phyloP scores from a whole-genome alignment of 225 moss, liverwort and hornwort species.

The Pseudoscleropodium purum region DNA sequence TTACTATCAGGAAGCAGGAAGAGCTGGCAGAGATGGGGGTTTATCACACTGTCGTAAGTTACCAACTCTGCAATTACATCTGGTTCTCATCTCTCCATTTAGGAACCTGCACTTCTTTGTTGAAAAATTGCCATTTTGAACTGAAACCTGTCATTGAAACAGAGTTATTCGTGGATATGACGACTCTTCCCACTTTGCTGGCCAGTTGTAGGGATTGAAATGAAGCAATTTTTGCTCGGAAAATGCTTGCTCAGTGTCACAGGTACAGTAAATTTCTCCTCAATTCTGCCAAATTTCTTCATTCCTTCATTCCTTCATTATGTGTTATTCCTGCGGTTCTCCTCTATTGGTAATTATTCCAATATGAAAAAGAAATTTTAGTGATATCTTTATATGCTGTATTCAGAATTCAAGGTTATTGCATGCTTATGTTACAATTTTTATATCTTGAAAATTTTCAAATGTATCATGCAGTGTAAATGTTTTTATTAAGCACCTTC shows the following conservation, averaged over 20 bases:
- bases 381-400: background rate
- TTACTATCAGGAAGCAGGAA: constrained; percentile 25
- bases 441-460: background rate
- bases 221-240: constrained; percentile 29
- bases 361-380: background rate
- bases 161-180: constrained; percentile 57
- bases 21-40: constrained; percentile 17
- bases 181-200: constrained; percentile 42
- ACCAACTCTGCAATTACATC: background rate
- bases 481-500: background rate
- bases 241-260: constrained; percentile 40
- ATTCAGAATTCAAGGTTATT: background rate
- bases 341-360: background rate
- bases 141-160: background rate
- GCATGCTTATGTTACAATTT: background rate
- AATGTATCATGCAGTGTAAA: background rate
- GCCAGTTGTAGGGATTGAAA: constrained; percentile 31
- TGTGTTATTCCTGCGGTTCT: background rate
- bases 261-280: background rate
- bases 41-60: constrained; percentile 22
- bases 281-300: background rate
- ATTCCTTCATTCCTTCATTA: background rate
- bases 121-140: background rate
- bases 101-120: background rate
- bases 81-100: background rate